Evolutionary conservation across 2,329 filamentous ascomycete genomes (phyloP).

Genomic region (Pseudogymnoascus sp.): DNA sequence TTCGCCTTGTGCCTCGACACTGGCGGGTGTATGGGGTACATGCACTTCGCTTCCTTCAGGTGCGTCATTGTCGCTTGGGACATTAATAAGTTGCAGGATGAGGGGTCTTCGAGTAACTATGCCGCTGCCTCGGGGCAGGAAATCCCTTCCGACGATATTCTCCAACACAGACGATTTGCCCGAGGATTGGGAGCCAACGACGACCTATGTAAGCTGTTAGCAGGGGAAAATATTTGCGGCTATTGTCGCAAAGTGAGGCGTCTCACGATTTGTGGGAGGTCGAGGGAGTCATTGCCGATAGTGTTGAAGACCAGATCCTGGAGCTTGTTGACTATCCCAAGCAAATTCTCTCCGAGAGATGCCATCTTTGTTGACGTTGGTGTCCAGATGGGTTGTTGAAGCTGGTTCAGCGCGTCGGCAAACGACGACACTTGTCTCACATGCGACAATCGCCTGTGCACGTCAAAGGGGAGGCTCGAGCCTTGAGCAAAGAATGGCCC

Average conservation of each 20-base stretch:
- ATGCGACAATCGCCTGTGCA: slow-evolving; percentile 6
- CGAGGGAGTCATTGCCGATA: slow-evolving; percentile 95
- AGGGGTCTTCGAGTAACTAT: slow-evolving; percentile 92
- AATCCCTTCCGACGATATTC: slow-evolving; percentile 97
- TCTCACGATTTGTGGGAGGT: slow-evolving; percentile 92
- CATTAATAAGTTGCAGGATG: slow-evolving; percentile 96
- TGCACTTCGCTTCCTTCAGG: slow-evolving; percentile 56
- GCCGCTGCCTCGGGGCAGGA: slow-evolving; percentile 89
- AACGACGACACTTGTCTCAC: slow-evolving; percentile 5
- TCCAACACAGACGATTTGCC: slow-evolving; percentile 98
- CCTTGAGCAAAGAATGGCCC: not conserved
- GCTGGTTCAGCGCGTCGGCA: slow-evolving; percentile 9
- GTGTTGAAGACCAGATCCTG: slow-evolving; percentile 99
- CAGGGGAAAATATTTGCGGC: slow-evolving; percentile 6
- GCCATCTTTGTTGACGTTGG: slow-evolving; percentile 54
- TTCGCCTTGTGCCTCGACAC: slow-evolving; percentile 56
- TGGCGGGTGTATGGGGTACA: slow-evolving; percentile 69
- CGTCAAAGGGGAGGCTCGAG: slow-evolving; percentile 4
- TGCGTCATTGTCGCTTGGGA: slow-evolving; percentile 67
- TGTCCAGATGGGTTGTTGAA: slow-evolving; percentile 6
- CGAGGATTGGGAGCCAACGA: slow-evolving; percentile 95
- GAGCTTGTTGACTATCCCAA: slow-evolving; percentile 93
- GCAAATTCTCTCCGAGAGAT: slow-evolving; percentile 88
- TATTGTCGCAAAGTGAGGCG: slow-evolving; percentile 12
- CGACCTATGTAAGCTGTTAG: slow-evolving; percentile 56